Evolutionary conservation across 176 grass and related monocot species (phyloP).

Genomic region (Carex cristatella): DNA sequence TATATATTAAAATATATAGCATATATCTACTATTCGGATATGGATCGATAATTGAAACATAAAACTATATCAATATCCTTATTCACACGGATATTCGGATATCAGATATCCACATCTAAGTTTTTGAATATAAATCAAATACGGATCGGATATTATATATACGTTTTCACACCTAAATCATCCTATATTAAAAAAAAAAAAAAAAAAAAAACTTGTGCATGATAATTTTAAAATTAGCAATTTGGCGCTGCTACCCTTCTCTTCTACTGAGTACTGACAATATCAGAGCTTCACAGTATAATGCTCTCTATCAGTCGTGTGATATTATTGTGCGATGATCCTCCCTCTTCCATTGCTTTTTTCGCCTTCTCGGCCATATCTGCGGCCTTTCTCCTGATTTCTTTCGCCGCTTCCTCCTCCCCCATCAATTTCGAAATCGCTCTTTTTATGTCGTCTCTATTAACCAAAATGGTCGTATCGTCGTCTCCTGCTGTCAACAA

Average conservation of each 20-base stretch:
- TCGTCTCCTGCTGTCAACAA: not conserved
- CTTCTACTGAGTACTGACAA: not conserved
- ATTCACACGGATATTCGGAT: too few species aligned
- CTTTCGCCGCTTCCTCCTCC: constrained; percentile 18
- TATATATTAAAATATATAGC: too few species aligned
- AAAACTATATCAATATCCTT: too few species aligned
- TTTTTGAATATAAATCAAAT: too few species aligned
- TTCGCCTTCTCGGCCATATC: constrained; percentile 34
- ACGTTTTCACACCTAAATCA: too few species aligned
- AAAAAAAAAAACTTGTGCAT: not conserved
- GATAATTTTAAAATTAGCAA: not conserved
- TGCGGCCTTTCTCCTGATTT: constrained; percentile 28
- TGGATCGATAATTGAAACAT: too few species aligned
- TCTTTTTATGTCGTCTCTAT: constrained; percentile 15
- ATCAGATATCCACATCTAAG: too few species aligned
- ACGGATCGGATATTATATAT: too few species aligned
- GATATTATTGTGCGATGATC: constrained; percentile 30
- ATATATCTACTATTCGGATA: too few species aligned
- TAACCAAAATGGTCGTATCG: not conserved
- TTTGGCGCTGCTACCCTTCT: not conserved
- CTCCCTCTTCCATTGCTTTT: constrained; percentile 33
- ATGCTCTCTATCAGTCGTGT: constrained; percentile 27
- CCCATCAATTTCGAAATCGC: constrained; percentile 37
- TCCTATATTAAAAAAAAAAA: too few species aligned
- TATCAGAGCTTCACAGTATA: not conserved